Conservation (phyloP, 2,329 filamentous ascomycete genomes). For the Scedosporium dehoogii region DNA sequence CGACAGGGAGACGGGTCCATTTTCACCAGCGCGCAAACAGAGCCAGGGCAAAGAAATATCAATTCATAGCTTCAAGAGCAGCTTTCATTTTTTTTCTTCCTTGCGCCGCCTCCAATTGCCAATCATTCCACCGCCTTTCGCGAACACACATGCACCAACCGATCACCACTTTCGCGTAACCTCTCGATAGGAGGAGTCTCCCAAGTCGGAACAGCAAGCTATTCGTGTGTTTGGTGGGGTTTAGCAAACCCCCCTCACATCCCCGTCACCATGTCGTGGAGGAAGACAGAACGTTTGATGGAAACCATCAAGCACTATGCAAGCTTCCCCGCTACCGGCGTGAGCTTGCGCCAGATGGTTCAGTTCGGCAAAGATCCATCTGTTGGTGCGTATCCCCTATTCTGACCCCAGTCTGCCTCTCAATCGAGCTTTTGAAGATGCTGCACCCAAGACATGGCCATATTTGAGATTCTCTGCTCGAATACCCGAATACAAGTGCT, state of each 20-base stretch:
- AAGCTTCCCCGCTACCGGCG: conserved; percentile 91
- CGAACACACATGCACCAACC: neutral
- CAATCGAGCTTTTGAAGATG: neutral
- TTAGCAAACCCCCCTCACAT: conserved; percentile 8
- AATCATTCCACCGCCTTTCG: neutral
- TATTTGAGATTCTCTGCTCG: neutral
- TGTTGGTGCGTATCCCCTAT: conserved; percentile 50
- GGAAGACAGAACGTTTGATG: conserved; percentile 81
- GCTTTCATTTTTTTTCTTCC: neutral
- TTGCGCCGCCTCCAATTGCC: neutral
- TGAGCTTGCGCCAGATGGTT: conserved; percentile 96
- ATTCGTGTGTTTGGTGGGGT: conserved; percentile 3
- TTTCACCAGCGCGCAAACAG: too few relatives aligned
- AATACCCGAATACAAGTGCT: neutral
- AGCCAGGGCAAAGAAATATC: neutral
- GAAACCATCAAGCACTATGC: conserved; percentile 96
- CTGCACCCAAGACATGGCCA: neutral
- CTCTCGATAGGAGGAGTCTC: neutral
- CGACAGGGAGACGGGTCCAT: too few relatives aligned
- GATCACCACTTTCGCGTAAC: neutral
- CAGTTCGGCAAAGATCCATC: conserved; percentile 95
- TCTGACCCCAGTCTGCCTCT: neutral
- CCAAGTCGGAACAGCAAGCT: neutral
- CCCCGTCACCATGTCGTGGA: conserved; percentile 73
- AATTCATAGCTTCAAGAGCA: neutral